Evolutionary conservation across 2,329 filamentous ascomycete genomes (phyloP).

Genomic region (Penicillium italicum): DNA sequence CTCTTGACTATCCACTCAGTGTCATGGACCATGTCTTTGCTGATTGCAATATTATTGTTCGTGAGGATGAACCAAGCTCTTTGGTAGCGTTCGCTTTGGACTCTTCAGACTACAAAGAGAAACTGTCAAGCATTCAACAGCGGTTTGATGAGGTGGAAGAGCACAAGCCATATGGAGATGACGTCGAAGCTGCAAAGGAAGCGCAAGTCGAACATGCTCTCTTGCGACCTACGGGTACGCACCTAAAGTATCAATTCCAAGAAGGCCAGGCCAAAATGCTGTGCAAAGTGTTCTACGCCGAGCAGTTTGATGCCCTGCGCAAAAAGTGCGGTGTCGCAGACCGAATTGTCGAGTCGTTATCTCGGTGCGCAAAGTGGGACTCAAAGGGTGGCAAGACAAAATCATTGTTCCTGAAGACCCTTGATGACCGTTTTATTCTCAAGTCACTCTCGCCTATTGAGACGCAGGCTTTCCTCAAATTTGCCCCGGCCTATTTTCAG

Average conservation of each 20-base stretch:
- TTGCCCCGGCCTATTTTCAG: slow-evolving; percentile 93
- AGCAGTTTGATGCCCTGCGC: slow-evolving; percentile 92
- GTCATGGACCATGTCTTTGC: slow-evolving; percentile 92
- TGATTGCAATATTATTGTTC: slow-evolving; percentile 93
- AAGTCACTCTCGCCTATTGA: slow-evolving; percentile 89
- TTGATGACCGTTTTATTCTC: slow-evolving; percentile 89
- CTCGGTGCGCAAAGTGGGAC: slow-evolving; percentile 95
- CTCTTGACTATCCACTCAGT: slow-evolving; percentile 86
- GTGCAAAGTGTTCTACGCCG: slow-evolving; percentile 98
- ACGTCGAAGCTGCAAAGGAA: slow-evolving; percentile 54
- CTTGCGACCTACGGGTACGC: slow-evolving; percentile 78
- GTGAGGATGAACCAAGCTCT: slow-evolving; percentile 95
- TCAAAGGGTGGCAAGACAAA: slow-evolving; percentile 97
- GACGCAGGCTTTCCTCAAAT: slow-evolving; percentile 88
- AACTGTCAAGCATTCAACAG: slow-evolving; percentile 57
- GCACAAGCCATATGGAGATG: slow-evolving; percentile 24
- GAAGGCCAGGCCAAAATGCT: slow-evolving; percentile 93
- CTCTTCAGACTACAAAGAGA: slow-evolving; percentile 79
- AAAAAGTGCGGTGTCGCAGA: slow-evolving; percentile 90
- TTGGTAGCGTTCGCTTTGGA: slow-evolving; percentile 89
- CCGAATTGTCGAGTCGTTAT: slow-evolving; percentile 90
- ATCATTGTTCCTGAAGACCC: slow-evolving; percentile 91
- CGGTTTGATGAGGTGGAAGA: slow-evolving; percentile 33
- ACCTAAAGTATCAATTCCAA: slow-evolving; percentile 92
- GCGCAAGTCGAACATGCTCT: slow-evolving; percentile 80